These are phyloP conservation scores for Hansenula sp. DNA, from an alignment of 1,139 yeast species.

Conservation along the genomic window DNA sequence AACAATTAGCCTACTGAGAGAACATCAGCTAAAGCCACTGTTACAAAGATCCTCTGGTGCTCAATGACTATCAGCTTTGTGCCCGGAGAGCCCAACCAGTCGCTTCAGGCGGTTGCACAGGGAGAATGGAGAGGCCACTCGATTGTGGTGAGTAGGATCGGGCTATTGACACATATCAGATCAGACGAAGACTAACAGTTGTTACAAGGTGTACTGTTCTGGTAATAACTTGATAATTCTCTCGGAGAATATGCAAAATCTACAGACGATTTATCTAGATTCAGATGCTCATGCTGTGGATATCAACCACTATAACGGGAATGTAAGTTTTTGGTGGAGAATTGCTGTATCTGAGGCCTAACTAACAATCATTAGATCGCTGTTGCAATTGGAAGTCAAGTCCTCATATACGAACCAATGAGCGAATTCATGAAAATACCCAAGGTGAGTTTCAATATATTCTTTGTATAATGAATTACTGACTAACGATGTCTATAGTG, in stretches of 20 bases:
- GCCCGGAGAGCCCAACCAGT: conserved; percentile 79
- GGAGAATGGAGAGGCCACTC: conserved; percentile 65
- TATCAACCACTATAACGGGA: conserved; percentile 55
- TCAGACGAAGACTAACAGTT: neutral
- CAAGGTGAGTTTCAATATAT: conserved; percentile 9
- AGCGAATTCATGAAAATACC: conserved; percentile 32
- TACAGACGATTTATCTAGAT: conserved; percentile 76
- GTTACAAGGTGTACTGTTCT: conserved; percentile 65
- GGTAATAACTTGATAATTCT: conserved; percentile 80
- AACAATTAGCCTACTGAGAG: too few species aligned
- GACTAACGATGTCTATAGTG: conserved; percentile 36
- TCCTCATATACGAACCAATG: conserved; percentile 34
- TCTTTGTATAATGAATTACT: conserved; percentile 29
- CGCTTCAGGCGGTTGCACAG: conserved; percentile 53
- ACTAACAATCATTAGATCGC: conserved; percentile 26
- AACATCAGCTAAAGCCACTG: too few species aligned
- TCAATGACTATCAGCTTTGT: conserved; percentile 62
- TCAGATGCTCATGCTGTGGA: conserved; percentile 64
- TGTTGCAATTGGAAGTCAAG: conserved; percentile 30
- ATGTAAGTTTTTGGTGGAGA: conserved; percentile 3
- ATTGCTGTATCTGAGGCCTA: neutral
- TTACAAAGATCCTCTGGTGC: too few species aligned
- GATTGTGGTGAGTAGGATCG: conserved; percentile 38
- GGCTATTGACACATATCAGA: neutral
- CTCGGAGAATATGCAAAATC: conserved; percentile 42